phyloP scores from a whole-genome alignment of 2,329 filamentous ascomycete genomes.

The Salinomyces thailandicus region DNA sequence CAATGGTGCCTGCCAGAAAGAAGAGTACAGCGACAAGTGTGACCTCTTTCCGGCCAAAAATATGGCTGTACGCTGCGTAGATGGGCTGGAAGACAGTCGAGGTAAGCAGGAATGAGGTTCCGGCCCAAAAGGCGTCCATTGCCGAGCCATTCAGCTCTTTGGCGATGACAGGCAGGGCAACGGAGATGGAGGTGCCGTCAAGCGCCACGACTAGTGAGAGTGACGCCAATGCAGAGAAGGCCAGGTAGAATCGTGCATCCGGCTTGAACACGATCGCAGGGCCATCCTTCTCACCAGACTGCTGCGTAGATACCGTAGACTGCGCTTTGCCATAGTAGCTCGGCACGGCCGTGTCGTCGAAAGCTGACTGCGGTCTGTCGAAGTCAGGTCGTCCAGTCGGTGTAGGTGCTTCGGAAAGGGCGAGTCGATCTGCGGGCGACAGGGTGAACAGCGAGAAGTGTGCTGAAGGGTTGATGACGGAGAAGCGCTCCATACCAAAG shows the following conservation, averaged over 20 bases:
- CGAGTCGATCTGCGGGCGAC: slow-evolving; percentile 1
- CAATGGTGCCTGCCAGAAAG: slow-evolving; percentile 1
- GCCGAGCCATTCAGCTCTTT: slow-evolving; percentile 5
- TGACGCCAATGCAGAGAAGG: slow-evolving; percentile 2
- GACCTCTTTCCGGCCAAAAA: slow-evolving; percentile 6
- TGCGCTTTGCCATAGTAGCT: not conserved
- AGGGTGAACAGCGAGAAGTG: slow-evolving; percentile 3
- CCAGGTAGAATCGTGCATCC: slow-evolving; percentile 5
- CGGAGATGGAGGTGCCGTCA: slow-evolving; percentile 7
- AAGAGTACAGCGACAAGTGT: slow-evolving; percentile 1
- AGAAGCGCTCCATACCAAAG: slow-evolving; percentile 2
- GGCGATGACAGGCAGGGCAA: slow-evolving; percentile 4
- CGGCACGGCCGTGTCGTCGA: not conserved
- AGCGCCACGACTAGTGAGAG: slow-evolving; percentile 6
- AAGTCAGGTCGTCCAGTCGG: not conserved
- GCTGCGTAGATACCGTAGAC: not conserved
- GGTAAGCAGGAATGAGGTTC: slow-evolving; percentile 5
- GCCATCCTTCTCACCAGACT: not conserved
- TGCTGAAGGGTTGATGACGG: not conserved
- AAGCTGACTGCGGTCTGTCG: not conserved
- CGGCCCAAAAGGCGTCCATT: slow-evolving; percentile 8
- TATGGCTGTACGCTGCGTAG: slow-evolving; percentile 3
- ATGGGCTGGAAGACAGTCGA: slow-evolving; percentile 7
- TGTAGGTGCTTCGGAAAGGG: not conserved
- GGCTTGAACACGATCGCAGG: not conserved